Conservation (phyloP, 2,329 filamentous ascomycete species). For the Colletotrichum tabaci region DNA sequence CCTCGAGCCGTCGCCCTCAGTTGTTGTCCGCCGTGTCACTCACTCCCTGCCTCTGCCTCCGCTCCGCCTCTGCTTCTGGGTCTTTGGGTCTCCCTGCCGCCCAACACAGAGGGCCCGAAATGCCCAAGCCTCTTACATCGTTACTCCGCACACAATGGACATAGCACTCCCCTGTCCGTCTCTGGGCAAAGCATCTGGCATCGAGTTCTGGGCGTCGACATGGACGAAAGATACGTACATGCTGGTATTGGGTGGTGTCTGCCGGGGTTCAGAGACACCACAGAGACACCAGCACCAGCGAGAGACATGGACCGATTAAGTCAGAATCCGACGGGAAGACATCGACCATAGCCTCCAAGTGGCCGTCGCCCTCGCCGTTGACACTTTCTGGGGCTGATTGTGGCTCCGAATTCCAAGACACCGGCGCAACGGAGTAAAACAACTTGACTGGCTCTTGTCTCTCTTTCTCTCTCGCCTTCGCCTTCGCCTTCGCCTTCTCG, state of each 20-base stretch:
- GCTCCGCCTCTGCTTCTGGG: conserved; percentile 14
- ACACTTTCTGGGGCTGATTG: conserved; percentile 25
- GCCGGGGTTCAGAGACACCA: neutral
- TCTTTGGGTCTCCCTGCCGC: conserved; percentile 16
- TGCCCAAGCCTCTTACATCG: conserved; percentile 17
- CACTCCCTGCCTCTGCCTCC: conserved; percentile 7
- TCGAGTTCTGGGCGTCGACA: neutral
- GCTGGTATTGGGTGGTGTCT: neutral
- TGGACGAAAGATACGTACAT: neutral
- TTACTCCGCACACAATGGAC: conserved; percentile 12
- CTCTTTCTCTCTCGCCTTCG: neutral
- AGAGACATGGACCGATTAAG: neutral
- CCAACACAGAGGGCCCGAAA: conserved; percentile 13
- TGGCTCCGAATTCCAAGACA: conserved; percentile 26
- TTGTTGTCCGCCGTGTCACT: neutral
- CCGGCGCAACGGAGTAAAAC: conserved; percentile 25
- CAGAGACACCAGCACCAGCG: too few relatives aligned
- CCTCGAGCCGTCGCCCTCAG: conserved; percentile 1
- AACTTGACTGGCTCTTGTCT: neutral
- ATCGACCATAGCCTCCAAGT: neutral
- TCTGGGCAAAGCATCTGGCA: neutral
- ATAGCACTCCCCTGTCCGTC: conserved; percentile 22
- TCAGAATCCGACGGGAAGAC: neutral
- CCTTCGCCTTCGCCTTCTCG: neutral
- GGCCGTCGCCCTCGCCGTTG: conserved; percentile 2